Base-by-base conservation (phyloP, 1,139 yeast species). In the Pichia sp. region DNA sequence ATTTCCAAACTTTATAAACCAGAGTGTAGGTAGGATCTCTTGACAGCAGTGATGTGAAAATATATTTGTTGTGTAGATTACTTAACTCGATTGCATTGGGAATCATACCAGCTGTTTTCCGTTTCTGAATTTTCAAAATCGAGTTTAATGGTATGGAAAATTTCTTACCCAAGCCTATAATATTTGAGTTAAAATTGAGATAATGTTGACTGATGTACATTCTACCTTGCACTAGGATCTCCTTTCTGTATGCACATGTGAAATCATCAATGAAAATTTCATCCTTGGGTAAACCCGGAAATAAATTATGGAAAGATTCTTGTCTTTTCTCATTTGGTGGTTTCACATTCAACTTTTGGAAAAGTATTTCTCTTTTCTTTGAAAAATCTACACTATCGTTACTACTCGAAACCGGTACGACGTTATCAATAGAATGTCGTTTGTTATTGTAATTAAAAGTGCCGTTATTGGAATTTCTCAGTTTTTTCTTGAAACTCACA, bases 71-170 rank as follows among this genome's bases (percentile, higher is more conserved):
- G 55, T 83, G 87, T 46, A 83, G 65, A 0, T 92, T 83, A 48
- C 80, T 73, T 33, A 85, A 73, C 35, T 79, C 76, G 59, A 85
- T 78, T 3, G 87, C 88, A 58, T 83, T 84, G 10, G 88, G 90
- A 50, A 84, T 81, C n/a, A n/a, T n/a, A 28, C 84, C 66, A 0
- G 88, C 87, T 0, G 90, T 82, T 4, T 79, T 73, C 55, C 77
- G 79, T 61, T 83, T 83, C 55, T 81, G 88, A 39, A 84, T 74
- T 55, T 79, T 82, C 27, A 81, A 76, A 37, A 84, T 80, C 54
- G 83, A 88, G 49, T 73, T 79, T 43, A 83, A 68, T 1, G 88
- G 85, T 6, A 84, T 75, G n/a, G 73, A 61, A 31, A 82, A 59
- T 50, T 79, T 77, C 6, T 88, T 83, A 1, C 79, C 81, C 77